phyloP scores from a whole-genome alignment of 2,329 filamentous ascomycete species.

The Bretziella fagacearum region DNA sequence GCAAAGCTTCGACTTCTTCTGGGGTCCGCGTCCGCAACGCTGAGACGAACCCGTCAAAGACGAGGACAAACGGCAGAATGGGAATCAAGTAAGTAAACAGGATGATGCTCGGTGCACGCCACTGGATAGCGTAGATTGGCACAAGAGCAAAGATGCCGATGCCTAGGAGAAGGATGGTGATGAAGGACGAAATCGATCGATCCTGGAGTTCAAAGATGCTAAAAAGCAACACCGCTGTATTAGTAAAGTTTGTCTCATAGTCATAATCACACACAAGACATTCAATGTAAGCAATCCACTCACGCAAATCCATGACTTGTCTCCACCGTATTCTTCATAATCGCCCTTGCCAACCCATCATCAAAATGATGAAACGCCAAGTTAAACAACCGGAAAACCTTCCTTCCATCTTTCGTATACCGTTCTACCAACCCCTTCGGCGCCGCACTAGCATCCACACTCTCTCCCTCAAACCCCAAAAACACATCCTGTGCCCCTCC shows the following conservation, averaged over 20 bases:
- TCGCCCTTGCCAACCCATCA: slow-evolving; percentile 40
- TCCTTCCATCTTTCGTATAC: slow-evolving; percentile 22
- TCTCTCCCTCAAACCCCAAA: slow-evolving; percentile 40
- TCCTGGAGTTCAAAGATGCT: slow-evolving; percentile 61
- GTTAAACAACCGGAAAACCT: slow-evolving; percentile 54
- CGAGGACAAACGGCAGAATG: slow-evolving; percentile 47
- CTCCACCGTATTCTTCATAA: slow-evolving; percentile 46
- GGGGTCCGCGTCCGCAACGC: slow-evolving; percentile 49
- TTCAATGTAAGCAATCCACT: background rate
- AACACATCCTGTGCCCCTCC: slow-evolving; percentile 23
- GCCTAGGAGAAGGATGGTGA: slow-evolving; percentile 36
- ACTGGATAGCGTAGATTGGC: slow-evolving; percentile 36
- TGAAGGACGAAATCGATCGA: slow-evolving; percentile 36
- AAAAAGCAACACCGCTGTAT: too few relatives aligned
- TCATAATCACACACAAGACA: too few relatives aligned
- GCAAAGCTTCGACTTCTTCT: slow-evolving; percentile 43
- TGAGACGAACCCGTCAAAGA: slow-evolving; percentile 53
- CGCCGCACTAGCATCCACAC: slow-evolving; percentile 48
- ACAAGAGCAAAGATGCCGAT: slow-evolving; percentile 33
- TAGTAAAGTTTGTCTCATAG: slow-evolving; percentile 18
- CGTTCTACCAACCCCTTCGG: slow-evolving; percentile 31
- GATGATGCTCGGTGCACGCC: slow-evolving; percentile 35
- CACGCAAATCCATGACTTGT: slow-evolving; percentile 46
- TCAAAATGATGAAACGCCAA: slow-evolving; percentile 65
- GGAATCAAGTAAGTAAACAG: slow-evolving; percentile 52